A percentile compares a stretch with the other conserved stretches of the same genome.
Conservation (phyloP, 2,329 filamentous ascomycete genomes). For the Mariannaea elegans region DNA sequence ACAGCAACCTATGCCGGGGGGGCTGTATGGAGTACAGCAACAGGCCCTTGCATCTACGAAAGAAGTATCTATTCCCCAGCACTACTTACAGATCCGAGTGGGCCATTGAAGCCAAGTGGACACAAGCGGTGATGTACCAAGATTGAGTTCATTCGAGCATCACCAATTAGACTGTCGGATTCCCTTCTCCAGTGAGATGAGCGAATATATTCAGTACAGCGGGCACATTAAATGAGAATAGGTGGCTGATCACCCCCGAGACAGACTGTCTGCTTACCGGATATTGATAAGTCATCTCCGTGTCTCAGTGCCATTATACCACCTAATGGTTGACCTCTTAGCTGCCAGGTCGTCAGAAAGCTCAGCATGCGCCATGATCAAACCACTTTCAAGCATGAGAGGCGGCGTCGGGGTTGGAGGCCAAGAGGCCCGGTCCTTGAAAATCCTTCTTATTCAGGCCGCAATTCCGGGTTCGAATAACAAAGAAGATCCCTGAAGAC, state of each 20-base stretch:
- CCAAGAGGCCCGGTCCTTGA: not conserved
- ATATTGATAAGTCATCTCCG: not conserved
- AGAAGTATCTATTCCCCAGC: conserved; percentile 4
- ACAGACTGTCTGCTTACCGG: not conserved
- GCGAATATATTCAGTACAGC: not conserved
- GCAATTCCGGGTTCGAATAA: conserved; percentile 1
- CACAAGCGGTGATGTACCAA: conserved; percentile 5
- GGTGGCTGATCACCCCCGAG: not conserved
- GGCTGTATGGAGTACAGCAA: not conserved
- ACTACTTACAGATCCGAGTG: not conserved
- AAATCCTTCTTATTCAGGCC: not conserved
- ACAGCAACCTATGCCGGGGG: conserved; percentile 9
- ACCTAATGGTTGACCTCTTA: not conserved
- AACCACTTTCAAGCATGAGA: too few species aligned
- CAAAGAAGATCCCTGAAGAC: conserved; percentile 16
- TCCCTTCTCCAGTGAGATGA: conserved; percentile 8
- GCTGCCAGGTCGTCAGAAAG: too few species aligned
- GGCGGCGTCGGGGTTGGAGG: too few species aligned
- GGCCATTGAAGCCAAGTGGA: conserved; percentile 4
- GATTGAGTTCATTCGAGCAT: conserved; percentile 16
- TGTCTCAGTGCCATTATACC: not conserved
- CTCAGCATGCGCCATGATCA: too few species aligned
- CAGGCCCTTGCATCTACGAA: conserved; percentile 14
- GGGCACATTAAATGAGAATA: not conserved
- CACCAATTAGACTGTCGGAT: conserved; percentile 3